These are phyloP conservation scores for Erythrobasidium hasegawianum DNA, from an alignment of 1,284 basidiomycete genomes.

Conservation along the genomic window DNA sequence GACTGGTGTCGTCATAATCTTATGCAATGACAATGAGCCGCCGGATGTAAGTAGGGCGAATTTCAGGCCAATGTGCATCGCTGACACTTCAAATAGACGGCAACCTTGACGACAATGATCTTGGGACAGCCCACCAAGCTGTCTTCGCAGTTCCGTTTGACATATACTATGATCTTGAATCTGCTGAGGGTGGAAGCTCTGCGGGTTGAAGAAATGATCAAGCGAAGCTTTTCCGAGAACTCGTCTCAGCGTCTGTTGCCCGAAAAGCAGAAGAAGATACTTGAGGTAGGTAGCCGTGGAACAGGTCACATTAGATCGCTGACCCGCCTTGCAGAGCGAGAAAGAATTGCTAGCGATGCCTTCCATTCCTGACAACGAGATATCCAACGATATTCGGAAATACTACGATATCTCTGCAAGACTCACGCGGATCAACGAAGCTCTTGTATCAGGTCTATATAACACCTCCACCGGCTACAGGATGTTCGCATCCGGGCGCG, in stretches of 20 bases:
- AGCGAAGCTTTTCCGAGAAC: slow-evolving; percentile 97
- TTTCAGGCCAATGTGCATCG: not conserved
- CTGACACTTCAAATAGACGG: slow-evolving; percentile 56
- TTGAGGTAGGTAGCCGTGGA: too few species aligned
- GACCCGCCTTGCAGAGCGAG: slow-evolving; percentile 61
- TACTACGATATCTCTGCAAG: slow-evolving; percentile 74
- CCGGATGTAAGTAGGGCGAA: slow-evolving; percentile 64
- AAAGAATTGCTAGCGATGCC: slow-evolving; percentile 63
- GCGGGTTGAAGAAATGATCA: slow-evolving; percentile 99
- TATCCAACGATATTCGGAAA: slow-evolving; percentile 60
- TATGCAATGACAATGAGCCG: slow-evolving; percentile 70
- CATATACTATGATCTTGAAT: slow-evolving; percentile 99
- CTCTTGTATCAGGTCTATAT: slow-evolving; percentile 63
- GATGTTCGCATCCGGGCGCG: slow-evolving; percentile 66
- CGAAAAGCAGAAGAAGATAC: slow-evolving; percentile 74
- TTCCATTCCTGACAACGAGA: slow-evolving; percentile 58
- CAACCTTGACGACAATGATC: slow-evolving; percentile 79
- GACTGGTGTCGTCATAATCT: slow-evolving; percentile 92
- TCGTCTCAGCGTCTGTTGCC: slow-evolving; percentile 87
- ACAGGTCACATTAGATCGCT: too few species aligned
- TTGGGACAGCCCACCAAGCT: slow-evolving; percentile 86
- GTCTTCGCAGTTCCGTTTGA: slow-evolving; percentile 94
- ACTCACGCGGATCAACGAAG: slow-evolving; percentile 64
- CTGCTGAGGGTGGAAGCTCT: slow-evolving; percentile 94
- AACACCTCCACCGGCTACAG: slow-evolving; percentile 65